Evolutionary conservation across 768 basidiomycete species (phyloP).

Genomic region (Trametes punicea): DNA sequence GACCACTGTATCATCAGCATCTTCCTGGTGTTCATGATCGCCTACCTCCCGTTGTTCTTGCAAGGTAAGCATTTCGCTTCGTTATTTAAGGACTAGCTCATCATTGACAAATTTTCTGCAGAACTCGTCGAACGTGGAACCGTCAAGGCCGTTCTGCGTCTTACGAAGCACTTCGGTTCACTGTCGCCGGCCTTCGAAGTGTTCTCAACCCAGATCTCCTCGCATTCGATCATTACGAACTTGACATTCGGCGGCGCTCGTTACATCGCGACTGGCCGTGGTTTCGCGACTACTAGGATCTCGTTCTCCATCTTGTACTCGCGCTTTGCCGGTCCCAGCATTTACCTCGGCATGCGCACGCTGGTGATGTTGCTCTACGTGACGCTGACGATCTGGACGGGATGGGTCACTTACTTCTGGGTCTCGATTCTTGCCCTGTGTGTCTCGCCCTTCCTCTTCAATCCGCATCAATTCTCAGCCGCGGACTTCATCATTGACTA

Average conservation of each 20-base stretch:
- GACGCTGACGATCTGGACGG: conserved; percentile 88
- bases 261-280: conserved; percentile 98
- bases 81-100: not conserved
- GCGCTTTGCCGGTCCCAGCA: conserved; percentile 96
- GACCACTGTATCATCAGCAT: conserved; percentile 95
- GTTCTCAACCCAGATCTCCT: conserved; percentile 97
- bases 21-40: conserved; percentile 97
- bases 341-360: conserved; percentile 95
- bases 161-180: conserved; percentile 92
- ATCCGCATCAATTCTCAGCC: conserved; percentile 99
- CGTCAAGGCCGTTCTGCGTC: conserved; percentile 83
- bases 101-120: conserved; percentile 33
- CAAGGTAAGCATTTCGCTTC: conserved; percentile 60
- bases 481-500: conserved; percentile 97
- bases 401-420: conserved; percentile 97
- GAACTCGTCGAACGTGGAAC: conserved; percentile 97
- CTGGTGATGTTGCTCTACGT: conserved; percentile 91
- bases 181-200: conserved; percentile 96
- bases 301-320: conserved; percentile 95
- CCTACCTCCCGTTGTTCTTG: conserved; percentile 91
- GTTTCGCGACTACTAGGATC: conserved; percentile 94
- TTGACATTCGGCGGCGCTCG: conserved; percentile 97
- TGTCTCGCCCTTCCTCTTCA: conserved; percentile 96
- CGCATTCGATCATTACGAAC: conserved; percentile 95
- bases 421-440: conserved; percentile 89